phyloP scores from a whole-genome alignment of 2,329 filamentous ascomycete genomes.

The Alternaria hordeiaustralica region DNA sequence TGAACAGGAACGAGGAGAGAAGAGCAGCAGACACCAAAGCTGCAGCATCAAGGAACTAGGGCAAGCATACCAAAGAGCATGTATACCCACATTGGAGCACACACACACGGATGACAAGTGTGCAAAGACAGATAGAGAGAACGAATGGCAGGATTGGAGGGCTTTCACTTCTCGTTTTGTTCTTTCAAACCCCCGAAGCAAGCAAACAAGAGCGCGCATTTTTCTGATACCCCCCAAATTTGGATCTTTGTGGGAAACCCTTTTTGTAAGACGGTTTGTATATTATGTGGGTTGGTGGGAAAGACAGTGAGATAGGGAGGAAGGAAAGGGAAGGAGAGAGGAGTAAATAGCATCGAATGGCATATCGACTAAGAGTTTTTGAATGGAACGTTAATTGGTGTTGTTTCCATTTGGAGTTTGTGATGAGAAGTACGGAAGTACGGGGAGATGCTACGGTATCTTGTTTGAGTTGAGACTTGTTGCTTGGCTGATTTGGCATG shows the following conservation, averaged over 20 bases:
- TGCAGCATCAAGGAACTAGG: background rate
- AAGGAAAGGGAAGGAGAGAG: background rate
- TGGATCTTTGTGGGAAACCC: conserved; percentile 16
- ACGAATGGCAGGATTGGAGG: background rate
- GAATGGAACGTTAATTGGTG: background rate
- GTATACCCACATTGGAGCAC: background rate
- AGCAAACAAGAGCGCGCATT: conserved; percentile 19
- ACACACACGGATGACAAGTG: background rate
- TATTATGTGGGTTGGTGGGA: background rate
- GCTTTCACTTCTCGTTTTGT: background rate
- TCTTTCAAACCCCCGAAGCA: background rate
- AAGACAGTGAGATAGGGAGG: background rate
- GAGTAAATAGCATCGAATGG: background rate
- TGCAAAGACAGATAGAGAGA: background rate
- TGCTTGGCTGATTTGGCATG: background rate
- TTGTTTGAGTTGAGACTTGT: background rate
- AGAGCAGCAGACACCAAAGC: background rate
- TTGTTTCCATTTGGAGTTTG: background rate
- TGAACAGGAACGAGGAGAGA: background rate
- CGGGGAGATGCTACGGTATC: background rate
- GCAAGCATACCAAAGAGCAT: background rate
- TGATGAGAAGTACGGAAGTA: background rate
- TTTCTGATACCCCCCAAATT: conserved; percentile 38
- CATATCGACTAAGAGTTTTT: background rate
- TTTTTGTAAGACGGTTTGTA: background rate